Evolutionary conservation across 2,329 filamentous ascomycete species (phyloP).

Genomic region (Aspergillus caelatus): DNA sequence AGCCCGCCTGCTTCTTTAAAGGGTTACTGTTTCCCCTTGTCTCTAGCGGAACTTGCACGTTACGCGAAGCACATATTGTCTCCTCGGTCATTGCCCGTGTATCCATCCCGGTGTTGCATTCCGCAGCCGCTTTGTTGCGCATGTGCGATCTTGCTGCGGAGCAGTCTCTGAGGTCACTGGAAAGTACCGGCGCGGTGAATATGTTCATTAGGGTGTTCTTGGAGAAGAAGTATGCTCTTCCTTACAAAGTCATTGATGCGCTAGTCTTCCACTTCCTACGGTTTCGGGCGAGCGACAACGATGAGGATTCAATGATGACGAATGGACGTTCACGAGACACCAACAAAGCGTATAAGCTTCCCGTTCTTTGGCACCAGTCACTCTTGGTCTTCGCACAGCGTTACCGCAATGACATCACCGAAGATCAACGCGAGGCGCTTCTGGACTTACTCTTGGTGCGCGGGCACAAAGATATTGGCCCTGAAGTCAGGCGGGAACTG

Average conservation of each 20-base stretch:
- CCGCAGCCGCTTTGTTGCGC: constrained; percentile 85
- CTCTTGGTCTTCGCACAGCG: constrained; percentile 89
- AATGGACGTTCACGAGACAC: constrained; percentile 44
- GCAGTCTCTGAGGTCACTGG: constrained; percentile 74
- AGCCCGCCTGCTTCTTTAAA: constrained; percentile 95
- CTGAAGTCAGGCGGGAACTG: constrained; percentile 86
- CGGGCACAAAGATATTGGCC: constrained; percentile 85
- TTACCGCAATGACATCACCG: constrained; percentile 94
- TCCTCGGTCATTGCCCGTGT: constrained; percentile 82
- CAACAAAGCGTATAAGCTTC: constrained; percentile 67
- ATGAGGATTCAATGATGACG: constrained; percentile 56
- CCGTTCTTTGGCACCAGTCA: constrained; percentile 96
- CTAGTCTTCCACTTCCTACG: constrained; percentile 96
- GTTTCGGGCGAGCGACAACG: constrained; percentile 69
- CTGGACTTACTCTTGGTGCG: constrained; percentile 82
- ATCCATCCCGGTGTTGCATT: constrained; percentile 87
- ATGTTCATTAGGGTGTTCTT: constrained; percentile 91
- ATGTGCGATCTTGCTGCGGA: constrained; percentile 93
- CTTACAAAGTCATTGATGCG: constrained; percentile 91
- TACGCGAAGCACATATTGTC: constrained; percentile 90
- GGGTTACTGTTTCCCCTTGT: constrained; percentile 91
- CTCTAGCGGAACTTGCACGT: constrained; percentile 80
- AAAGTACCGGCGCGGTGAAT: constrained; percentile 89
- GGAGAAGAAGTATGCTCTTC: constrained; percentile 96
- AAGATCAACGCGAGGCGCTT: constrained; percentile 89